Evolutionary conservation across 495 filamentous ascomycete species (phyloP).

Genomic region (Xylaria venustula): DNA sequence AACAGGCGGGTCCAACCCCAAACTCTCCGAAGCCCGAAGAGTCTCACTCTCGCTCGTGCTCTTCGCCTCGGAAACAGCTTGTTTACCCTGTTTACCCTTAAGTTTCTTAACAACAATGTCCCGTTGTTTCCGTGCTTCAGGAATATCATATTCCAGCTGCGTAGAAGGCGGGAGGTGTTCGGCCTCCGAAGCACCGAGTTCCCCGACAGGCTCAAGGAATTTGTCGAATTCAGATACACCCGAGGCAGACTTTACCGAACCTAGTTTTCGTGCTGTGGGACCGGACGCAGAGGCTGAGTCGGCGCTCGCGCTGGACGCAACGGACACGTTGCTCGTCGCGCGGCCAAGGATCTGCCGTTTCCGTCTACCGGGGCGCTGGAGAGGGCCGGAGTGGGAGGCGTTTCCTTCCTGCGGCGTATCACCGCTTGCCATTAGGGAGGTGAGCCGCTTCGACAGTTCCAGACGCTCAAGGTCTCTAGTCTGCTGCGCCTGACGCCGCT

Average conservation of each 20-base stretch:
- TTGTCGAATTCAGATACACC: constrained; percentile 17
- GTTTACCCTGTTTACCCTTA: constrained; percentile 18
- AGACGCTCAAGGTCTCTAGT: constrained; percentile 21
- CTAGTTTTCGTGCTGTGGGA: constrained; percentile 16
- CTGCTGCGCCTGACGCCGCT: constrained; percentile 23
- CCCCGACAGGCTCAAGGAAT: constrained; percentile 8
- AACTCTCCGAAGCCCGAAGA: neutral
- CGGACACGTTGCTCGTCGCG: constrained; percentile 50
- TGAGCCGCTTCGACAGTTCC: constrained; percentile 25
- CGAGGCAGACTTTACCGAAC: neutral
- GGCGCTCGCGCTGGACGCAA: constrained; percentile 31
- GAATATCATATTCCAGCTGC: constrained; percentile 49
- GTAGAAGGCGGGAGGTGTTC: constrained; percentile 34
- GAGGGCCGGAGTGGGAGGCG: constrained; percentile 13
- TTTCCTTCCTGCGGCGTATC: constrained; percentile 15
- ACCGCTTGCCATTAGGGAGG: constrained; percentile 25
- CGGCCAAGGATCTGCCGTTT: constrained; percentile 49
- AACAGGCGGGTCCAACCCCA: neutral
- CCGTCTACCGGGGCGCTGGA: constrained; percentile 27
- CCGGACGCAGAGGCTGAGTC: constrained; percentile 17
- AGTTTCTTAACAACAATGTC: constrained; percentile 36
- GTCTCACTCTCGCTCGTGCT: neutral
- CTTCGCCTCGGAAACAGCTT: neutral
- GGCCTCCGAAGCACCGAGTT: constrained; percentile 13
- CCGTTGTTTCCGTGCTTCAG: constrained; percentile 35